Conservation (phyloP, 805 yeast species). For the Ogataea methylovora region DNA sequence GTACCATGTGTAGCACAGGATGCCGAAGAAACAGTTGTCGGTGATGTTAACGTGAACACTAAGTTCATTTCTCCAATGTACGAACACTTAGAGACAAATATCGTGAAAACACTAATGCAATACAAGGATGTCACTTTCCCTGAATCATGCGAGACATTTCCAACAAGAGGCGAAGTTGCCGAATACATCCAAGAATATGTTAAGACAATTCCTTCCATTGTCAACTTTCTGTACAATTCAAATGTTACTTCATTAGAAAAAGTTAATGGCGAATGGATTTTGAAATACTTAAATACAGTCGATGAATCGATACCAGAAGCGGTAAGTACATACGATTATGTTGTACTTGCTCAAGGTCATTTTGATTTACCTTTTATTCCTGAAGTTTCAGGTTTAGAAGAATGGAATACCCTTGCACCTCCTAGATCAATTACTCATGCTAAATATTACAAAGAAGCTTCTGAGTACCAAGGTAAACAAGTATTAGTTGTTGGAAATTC, state of each 20-base stretch:
- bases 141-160: conserved; percentile 41
- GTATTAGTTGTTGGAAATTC: conserved; percentile 37
- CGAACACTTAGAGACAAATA: conserved; percentile 26
- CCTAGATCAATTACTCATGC: conserved; percentile 33
- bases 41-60: conserved; percentile 4
- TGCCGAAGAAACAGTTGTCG: background rate
- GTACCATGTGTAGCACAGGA: conserved; percentile 15
- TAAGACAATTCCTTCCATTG: conserved; percentile 30
- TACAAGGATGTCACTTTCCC: conserved; percentile 24
- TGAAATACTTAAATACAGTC: conserved; percentile 7
- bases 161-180: conserved; percentile 52
- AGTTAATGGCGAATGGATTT: conserved; percentile 19
- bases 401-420: conserved; percentile 24
- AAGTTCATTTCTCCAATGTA: conserved; percentile 26
- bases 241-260: conserved; percentile 38
- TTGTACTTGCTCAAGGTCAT: conserved; percentile 41
- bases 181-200: conserved; percentile 54
- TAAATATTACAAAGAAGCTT: conserved; percentile 31
- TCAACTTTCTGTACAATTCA: conserved; percentile 29
- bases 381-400: conserved; percentile 30
- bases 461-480: conserved; percentile 24
- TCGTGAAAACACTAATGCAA: conserved; percentile 23
- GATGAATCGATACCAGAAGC: background rate
- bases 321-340: conserved; percentile 21
- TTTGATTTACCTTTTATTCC: conserved; percentile 41